phyloP scores from a whole-genome alignment of 208 protist genomes.

The Trypanosoma melophagium region DNA sequence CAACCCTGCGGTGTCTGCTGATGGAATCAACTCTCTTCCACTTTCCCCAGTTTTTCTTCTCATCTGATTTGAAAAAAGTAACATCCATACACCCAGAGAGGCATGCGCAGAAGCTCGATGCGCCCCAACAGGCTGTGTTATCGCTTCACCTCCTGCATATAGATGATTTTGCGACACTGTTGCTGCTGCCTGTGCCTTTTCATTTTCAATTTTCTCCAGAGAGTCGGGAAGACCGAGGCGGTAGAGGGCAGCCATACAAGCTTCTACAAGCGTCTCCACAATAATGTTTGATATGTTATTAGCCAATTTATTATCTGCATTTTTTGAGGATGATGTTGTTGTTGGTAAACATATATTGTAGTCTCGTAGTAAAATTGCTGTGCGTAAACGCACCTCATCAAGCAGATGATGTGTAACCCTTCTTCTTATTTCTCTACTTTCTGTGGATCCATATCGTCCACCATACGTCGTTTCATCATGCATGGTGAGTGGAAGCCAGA shows the following conservation, averaged over 20 bases:
- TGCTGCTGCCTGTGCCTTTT: constrained; percentile 2
- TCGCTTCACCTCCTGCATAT: background rate
- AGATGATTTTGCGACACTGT: background rate
- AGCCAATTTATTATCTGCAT: background rate
- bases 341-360: background rate
- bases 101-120: constrained; percentile 22
- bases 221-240: constrained; percentile 37
- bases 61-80: background rate
- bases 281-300: constrained; percentile 13
- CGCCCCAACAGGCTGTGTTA: constrained; percentile 28
- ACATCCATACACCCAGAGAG: constrained; percentile 33
- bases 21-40: background rate
- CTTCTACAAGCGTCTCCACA: constrained; percentile 34
- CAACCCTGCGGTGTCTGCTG: background rate
- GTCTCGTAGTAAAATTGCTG: constrained; percentile 8
- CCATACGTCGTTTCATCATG: constrained; percentile 17
- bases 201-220: constrained; percentile 32
- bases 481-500: constrained; percentile 18
- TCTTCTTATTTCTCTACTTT: background rate
- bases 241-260: constrained; percentile 46
- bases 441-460: constrained; percentile 13
- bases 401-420: constrained; percentile 4
- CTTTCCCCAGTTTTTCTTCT: background rate
- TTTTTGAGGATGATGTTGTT: no score
- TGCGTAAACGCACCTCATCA: constrained; percentile 11